These are phyloP conservation scores for Beta corolliflora DNA, from an alignment of 179 eudicot species.

Conservation along the genomic window DNA sequence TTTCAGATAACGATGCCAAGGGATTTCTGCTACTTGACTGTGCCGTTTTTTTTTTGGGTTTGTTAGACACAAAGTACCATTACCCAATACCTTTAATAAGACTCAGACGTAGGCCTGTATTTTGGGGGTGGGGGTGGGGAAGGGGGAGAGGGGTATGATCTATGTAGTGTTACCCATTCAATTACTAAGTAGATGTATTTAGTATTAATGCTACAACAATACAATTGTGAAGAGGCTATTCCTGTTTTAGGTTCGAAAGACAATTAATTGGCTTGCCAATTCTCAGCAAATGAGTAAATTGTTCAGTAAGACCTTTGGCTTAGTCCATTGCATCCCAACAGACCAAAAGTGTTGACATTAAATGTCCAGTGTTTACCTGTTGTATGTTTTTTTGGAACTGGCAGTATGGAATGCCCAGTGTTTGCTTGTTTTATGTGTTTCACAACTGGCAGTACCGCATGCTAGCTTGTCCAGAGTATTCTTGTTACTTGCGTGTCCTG, in stretches of 20 bases:
- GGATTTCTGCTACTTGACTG: background rate
- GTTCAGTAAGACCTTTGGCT: background rate
- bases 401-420: too few species aligned
- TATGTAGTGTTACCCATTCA: too few species aligned
- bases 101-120: background rate
- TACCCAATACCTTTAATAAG: background rate
- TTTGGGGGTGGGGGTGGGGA: too few species aligned
- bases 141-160: too few species aligned
- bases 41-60: background rate
- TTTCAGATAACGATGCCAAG: background rate
- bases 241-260: background rate
- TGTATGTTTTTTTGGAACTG: background rate
- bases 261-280: background rate
- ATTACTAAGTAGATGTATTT: too few species aligned
- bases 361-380: slow-evolving; percentile 3
- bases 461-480: background rate
- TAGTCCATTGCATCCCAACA: background rate
- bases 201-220: too few species aligned
- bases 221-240: too few species aligned
- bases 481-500: too few species aligned
- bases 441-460: background rate
- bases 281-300: background rate
- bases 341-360: background rate
- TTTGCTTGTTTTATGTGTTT: too few species aligned
- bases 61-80: background rate